Conservation (phyloP, 768 basidiomycete species). For the Ramaria sp. region DNA sequence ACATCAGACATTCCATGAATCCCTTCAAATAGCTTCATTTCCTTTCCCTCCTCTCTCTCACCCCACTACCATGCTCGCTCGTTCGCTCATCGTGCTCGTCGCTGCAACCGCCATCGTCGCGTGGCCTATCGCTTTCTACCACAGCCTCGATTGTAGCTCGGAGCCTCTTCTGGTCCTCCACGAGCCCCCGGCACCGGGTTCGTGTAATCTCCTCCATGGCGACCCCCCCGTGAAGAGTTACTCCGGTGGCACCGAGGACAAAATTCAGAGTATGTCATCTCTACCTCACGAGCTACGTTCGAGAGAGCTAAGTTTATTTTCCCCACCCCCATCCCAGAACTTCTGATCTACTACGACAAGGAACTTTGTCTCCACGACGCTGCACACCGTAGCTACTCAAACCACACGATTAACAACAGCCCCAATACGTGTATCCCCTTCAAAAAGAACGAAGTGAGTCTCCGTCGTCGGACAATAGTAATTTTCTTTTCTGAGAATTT, state of each 20-base stretch:
- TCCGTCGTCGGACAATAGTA: neutral
- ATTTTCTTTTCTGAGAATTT: no score
- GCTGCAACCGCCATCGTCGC: neutral
- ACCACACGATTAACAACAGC: neutral
- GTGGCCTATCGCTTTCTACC: conserved; percentile 2
- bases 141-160: neutral
- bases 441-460: neutral
- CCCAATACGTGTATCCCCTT: neutral
- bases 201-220: neutral
- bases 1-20: neutral
- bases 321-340: neutral
- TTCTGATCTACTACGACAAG: neutral
- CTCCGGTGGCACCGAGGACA: conserved; percentile 1
- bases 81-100: neutral
- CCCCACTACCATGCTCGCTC: neutral
- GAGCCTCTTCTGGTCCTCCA: neutral
- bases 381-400: neutral
- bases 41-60: neutral
- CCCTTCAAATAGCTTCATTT: neutral
- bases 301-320: neutral
- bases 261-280: neutral
- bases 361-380: neutral
- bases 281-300: neutral
- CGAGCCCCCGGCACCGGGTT: neutral
- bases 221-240: neutral